Percentiles rank a stretch among this genome's conserved stretches.
Evolutionary conservation across 345 rosid genomes (phyloP).

Genomic region (Corymbia maculata): DNA sequence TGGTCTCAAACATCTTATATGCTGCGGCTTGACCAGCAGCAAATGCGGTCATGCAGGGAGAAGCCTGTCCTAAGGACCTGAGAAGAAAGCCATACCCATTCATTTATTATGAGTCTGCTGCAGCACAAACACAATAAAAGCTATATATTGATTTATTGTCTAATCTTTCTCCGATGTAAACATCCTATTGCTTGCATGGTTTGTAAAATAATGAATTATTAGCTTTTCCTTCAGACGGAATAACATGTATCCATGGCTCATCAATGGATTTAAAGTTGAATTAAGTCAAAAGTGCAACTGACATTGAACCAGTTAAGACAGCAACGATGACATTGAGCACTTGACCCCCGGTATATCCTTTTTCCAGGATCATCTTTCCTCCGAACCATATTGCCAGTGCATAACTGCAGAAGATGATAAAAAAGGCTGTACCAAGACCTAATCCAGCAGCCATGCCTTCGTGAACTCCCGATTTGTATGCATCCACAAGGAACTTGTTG

Average conservation of each 20-base stretch:
- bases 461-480: slow-evolving; percentile 16
- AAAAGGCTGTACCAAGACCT: slow-evolving; percentile 15
- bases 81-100: neutral
- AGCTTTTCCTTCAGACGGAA: neutral
- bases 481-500: slow-evolving; percentile 18
- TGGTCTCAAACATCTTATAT: slow-evolving; percentile 25
- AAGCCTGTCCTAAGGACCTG: slow-evolving; percentile 39
- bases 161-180: neutral
- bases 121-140: neutral
- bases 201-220: neutral
- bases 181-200: neutral
- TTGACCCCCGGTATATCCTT: slow-evolving; percentile 28
- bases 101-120: neutral
- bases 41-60: slow-evolving; percentile 24
- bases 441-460: slow-evolving; percentile 25
- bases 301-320: slow-evolving; percentile 29
- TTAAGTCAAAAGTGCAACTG: neutral
- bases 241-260: neutral
- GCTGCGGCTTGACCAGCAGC: slow-evolving; percentile 32
- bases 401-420: slow-evolving; percentile 13
- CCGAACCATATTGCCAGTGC: slow-evolving; percentile 36
- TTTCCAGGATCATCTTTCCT: slow-evolving; percentile 26
- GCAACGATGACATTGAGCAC: slow-evolving; percentile 31
- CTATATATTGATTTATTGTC: neutral
- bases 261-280: neutral